phyloP scores from a whole-genome alignment of 2,329 filamentous ascomycete species.

The Nigrospora sphaerica region DNA sequence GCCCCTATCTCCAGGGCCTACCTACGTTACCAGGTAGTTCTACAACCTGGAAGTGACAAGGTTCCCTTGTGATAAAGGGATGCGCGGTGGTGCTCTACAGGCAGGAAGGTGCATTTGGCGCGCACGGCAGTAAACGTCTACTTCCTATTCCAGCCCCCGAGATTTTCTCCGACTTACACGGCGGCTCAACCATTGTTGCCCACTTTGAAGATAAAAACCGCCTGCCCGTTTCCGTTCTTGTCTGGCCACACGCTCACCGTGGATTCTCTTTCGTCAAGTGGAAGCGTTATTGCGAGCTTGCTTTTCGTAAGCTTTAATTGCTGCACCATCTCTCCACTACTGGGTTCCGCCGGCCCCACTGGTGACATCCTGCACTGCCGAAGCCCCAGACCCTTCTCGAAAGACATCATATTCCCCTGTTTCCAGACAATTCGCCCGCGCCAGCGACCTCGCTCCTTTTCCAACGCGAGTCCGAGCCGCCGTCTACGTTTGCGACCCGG shows the following conservation, averaged over 20 bases:
- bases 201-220: not conserved
- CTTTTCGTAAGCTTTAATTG: not conserved
- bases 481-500: not conserved
- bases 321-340: not conserved
- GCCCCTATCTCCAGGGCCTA: too few relatives aligned
- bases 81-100: not conserved
- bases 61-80: not conserved
- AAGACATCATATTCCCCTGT: not conserved
- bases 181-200: not conserved
- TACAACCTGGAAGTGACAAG: not conserved
- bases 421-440: too few relatives aligned
- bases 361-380: not conserved
- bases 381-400: not conserved
- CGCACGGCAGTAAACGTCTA: not conserved
- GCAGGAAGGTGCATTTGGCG: not conserved
- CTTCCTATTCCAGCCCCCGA: not conserved
- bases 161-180: not conserved
- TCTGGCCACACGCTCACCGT: too few relatives aligned
- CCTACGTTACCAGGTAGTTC: not conserved
- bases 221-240: not conserved
- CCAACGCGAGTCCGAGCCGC: too few relatives aligned
- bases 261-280: too few relatives aligned
- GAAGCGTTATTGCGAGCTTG: too few relatives aligned
- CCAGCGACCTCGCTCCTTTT: too few relatives aligned
- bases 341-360: not conserved